Conservation (phyloP, 805 yeast genomes). For the Lipomyces spencermartinsiae region DNA sequence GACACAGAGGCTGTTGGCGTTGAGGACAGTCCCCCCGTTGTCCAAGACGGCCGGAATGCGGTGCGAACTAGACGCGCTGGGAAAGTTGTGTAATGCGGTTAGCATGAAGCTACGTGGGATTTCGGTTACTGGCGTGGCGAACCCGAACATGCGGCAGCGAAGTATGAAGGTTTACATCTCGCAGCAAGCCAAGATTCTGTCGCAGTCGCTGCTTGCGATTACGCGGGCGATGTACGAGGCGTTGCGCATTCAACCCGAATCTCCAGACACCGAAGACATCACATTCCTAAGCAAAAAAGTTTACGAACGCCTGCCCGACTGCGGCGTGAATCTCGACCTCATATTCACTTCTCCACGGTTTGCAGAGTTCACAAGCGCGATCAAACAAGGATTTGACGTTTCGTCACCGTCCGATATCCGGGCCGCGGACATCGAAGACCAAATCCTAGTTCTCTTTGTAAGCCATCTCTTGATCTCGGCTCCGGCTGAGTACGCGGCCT, state of each 20-base stretch:
- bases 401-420: slow-evolving; percentile 19
- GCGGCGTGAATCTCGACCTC: slow-evolving; percentile 14
- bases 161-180: slow-evolving; percentile 11
- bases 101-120: slow-evolving; percentile 5
- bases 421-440: slow-evolving; percentile 30
- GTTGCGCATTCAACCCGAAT: not conserved
- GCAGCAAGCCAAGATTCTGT: slow-evolving; percentile 21
- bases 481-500: slow-evolving; percentile 4
- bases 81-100: slow-evolving; percentile 15
- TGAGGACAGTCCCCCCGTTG: not conserved
- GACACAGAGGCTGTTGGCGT: not conserved
- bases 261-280: not conserved
- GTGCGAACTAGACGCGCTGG: slow-evolving; percentile 21
- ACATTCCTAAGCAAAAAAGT: not conserved
- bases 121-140: slow-evolving; percentile 2
- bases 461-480: not conserved
- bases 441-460: slow-evolving; percentile 26
- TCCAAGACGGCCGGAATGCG: slow-evolving; percentile 8
- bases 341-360: slow-evolving; percentile 9
- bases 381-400: slow-evolving; percentile 27
- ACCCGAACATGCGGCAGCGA: slow-evolving; percentile 5
- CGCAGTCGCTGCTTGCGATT: slow-evolving; percentile 7
- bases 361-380: slow-evolving; percentile 5
- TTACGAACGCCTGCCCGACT: not conserved
- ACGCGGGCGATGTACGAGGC: not conserved